Evolutionary conservation across 1,139 yeast genomes (phyloP), one percentile per base, ranked within the genome.

Genomic region (Blastobotrys petasosporus): DNA sequence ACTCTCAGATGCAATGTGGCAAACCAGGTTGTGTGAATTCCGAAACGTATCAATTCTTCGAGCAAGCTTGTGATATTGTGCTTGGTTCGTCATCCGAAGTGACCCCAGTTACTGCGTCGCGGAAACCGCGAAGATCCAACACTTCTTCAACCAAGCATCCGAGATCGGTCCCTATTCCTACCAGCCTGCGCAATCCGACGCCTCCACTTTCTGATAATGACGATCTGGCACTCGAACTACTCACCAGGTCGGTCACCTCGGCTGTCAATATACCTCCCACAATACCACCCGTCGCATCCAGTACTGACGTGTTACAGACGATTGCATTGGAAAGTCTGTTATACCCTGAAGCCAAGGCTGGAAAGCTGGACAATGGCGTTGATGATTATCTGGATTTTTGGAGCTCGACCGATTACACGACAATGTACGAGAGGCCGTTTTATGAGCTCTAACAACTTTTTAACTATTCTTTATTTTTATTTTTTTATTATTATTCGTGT

Each of bases 11-110:
- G 49, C 55, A 59, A 47, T 45, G 46, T 13, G 55, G 46, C 28
- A 44, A 56, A 25, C 63, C 64, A 1, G 65, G 65, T 4, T 50
- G 58, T 8, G 40, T 60, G 12, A 42, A 54, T 12, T 48, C 41
- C 8, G 54, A 54, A 29, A 46, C 54, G 36, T 59, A 51, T 39
- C 54, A 53, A 29, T 47, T 50, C 49, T 52, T 60, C 31, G 61
- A 60, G 44, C 52, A 54, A 39, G 51, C 53, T 4, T 58, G 60
- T 44, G 62, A 58, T 39, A 41, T 44, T 2, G 47, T 60, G 8
- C 39, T 60, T 37, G 54, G 46, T 33, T 16, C 29, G 31, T 17
- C 39, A 35, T 13, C 8, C 10, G 9, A 16, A 4, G 42, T 28
- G 50, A 45, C n/a, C 39, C 37, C 29, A 38, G 31, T 31, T 34